phyloP scores from a whole-genome alignment of 306 rosid species.

The Vachellia pachyceras region DNA sequence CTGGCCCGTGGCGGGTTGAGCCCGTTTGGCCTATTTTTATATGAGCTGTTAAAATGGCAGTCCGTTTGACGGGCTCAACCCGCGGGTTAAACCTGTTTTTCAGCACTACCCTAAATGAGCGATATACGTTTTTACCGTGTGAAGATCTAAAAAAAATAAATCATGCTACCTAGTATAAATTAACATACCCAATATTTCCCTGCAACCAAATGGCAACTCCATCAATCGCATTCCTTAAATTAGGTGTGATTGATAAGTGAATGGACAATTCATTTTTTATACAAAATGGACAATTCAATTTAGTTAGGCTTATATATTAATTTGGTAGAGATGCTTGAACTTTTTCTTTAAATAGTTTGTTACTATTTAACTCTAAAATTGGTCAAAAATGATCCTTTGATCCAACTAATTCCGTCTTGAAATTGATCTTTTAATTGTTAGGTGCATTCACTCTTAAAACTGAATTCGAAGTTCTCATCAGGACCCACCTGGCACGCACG shows the following conservation, averaged over 20 bases:
- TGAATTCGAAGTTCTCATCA: background rate
- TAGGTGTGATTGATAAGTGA: background rate
- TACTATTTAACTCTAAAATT: background rate
- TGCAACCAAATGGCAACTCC: conserved; percentile 4
- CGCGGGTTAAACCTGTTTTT: no score
- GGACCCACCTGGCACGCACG: background rate
- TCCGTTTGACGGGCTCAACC: no score
- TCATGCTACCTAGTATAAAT: no score
- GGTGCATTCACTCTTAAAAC: background rate
- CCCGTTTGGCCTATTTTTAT: no score
- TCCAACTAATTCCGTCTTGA: background rate
- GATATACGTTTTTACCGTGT: background rate
- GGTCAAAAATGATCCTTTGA: background rate
- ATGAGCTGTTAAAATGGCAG: no score
- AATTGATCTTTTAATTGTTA: background rate
- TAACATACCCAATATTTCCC: no score
- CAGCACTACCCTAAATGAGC: background rate
- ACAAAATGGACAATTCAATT: background rate
- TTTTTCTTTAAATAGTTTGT: conserved; percentile 36
- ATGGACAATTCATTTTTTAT: no score
- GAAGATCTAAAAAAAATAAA: no score
- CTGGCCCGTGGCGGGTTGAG: no score
- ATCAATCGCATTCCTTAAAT: background rate
- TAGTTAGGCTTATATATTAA: background rate
- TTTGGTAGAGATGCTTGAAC: background rate